phyloP scores from a whole-genome alignment of 2,329 filamentous ascomycete genomes.

The Spiromastix sp. region DNA sequence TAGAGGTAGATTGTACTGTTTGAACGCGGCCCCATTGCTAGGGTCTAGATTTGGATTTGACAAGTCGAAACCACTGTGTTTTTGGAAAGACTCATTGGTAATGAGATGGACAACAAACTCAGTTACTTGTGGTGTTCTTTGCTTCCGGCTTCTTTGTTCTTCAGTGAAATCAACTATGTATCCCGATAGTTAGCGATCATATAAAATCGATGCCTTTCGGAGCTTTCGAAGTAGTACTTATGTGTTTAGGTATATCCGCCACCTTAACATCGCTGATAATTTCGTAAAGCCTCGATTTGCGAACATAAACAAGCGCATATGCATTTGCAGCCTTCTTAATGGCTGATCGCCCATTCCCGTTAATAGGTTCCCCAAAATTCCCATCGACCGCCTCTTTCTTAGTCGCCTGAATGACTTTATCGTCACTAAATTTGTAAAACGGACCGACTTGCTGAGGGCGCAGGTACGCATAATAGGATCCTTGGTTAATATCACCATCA shows the following conservation, averaged over 20 bases:
- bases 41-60: slow-evolving; percentile 56
- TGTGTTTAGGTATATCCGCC: slow-evolving; percentile 69
- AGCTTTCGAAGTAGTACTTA: no score
- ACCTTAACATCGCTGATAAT: slow-evolving; percentile 68
- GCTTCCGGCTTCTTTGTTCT: slow-evolving; percentile 83
- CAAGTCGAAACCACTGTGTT: slow-evolving; percentile 77
- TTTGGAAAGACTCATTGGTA: slow-evolving; percentile 68
- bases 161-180: slow-evolving; percentile 27
- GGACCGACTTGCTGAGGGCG: slow-evolving; percentile 87
- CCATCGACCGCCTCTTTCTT: slow-evolving; percentile 87
- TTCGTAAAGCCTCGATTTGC: slow-evolving; percentile 72
- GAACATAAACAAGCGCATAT: slow-evolving; percentile 98
- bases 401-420: slow-evolving; percentile 90
- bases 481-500: slow-evolving; percentile 90
- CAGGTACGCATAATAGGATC: slow-evolving; percentile 96
- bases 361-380: slow-evolving; percentile 79
- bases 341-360: slow-evolving; percentile 50
- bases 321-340: slow-evolving; percentile 70
- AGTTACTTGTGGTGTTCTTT: slow-evolving; percentile 81
- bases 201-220: slow-evolving; percentile 22
- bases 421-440: slow-evolving; percentile 97
- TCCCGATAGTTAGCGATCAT: slow-evolving; percentile 6
- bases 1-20: slow-evolving; percentile 60
- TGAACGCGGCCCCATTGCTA: slow-evolving; percentile 60
- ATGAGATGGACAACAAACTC: slow-evolving; percentile 78